A percentile compares a stretch with the other conserved stretches of the same genome.
phyloP scores from a whole-genome alignment of 129 eudicot genomes.

The Pseudognaphalium luteoalbum region DNA sequence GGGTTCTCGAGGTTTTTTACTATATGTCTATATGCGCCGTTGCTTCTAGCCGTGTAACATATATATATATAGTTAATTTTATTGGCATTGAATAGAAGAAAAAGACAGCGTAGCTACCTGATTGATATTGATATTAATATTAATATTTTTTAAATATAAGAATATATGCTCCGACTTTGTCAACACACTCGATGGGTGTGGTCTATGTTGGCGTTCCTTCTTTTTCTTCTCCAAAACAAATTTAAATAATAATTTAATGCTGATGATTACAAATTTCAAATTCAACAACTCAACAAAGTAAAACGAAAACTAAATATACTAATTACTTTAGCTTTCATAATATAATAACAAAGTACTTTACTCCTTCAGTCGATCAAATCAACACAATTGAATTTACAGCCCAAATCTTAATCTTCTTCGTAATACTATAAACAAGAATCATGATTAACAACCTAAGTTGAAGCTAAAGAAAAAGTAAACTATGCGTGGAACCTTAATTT shows the following conservation, averaged over 20 bases:
- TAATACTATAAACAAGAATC: background rate
- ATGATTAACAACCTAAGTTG: background rate
- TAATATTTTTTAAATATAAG: background rate
- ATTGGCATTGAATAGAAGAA: background rate
- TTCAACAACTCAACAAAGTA: background rate
- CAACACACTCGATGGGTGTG: background rate
- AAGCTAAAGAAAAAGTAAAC: background rate
- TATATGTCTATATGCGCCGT: no score
- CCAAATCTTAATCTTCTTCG: background rate
- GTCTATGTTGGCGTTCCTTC: slow-evolving; percentile 18
- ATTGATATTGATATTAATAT: no score
- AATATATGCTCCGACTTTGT: slow-evolving; percentile 7
- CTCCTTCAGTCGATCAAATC: background rate
- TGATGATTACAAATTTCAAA: background rate
- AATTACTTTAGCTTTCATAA: background rate
- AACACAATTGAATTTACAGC: background rate
- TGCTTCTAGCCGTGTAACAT: no score
- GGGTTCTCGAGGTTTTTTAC: no score
- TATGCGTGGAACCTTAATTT: background rate
- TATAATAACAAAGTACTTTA: slow-evolving; percentile 5
- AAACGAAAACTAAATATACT: background rate
- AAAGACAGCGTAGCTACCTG: slow-evolving; percentile 16
- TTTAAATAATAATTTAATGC: background rate
- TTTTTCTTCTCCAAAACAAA: background rate
- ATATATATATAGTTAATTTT: no score